These are phyloP conservation scores for Candida odintsovae DNA, from an alignment of 805 yeast genomes.

Conservation along the genomic window DNA sequence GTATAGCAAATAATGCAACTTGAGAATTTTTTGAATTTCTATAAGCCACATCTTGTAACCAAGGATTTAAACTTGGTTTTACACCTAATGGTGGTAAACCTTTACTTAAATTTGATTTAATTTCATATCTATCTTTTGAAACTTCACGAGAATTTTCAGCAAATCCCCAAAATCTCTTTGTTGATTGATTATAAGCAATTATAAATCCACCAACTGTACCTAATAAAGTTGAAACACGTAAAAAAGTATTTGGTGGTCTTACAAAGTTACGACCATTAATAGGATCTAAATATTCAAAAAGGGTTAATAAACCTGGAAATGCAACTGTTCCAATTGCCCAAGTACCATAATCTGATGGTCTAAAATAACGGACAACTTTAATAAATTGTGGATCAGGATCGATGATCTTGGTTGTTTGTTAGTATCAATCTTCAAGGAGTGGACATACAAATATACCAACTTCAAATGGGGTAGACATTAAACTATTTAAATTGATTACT, in stretches of 20 bases:
- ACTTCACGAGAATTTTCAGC: constrained; percentile 70
- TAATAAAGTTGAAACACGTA: constrained; percentile 55
- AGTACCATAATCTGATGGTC: constrained; percentile 56
- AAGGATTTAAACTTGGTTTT: constrained; percentile 51
- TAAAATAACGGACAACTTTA: constrained; percentile 67
- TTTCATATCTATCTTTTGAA: constrained; percentile 64
- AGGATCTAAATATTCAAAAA: constrained; percentile 44
- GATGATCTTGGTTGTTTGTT: constrained; percentile 36
- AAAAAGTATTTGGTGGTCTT: constrained; percentile 46
- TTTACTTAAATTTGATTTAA: constrained; percentile 56
- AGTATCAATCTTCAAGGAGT: too few relatives aligned
- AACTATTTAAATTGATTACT: not conserved
- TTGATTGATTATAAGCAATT: constrained; percentile 60
- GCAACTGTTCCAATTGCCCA: constrained; percentile 43
- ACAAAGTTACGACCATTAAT: constrained; percentile 37
- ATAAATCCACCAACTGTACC: constrained; percentile 74
- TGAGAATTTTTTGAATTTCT: constrained; percentile 74
- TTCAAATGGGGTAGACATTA: constrained; percentile 10
- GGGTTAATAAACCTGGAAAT: constrained; percentile 41
- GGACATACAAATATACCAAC: constrained; percentile 1
- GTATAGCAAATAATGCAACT: constrained; percentile 52
- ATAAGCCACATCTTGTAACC: constrained; percentile 69
- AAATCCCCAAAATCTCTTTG: constrained; percentile 74
- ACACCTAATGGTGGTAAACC: constrained; percentile 65
- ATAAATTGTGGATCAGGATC: constrained; percentile 76